phyloP scores from a whole-genome alignment of 805 yeast species.

The Ogataea populi-albae region DNA sequence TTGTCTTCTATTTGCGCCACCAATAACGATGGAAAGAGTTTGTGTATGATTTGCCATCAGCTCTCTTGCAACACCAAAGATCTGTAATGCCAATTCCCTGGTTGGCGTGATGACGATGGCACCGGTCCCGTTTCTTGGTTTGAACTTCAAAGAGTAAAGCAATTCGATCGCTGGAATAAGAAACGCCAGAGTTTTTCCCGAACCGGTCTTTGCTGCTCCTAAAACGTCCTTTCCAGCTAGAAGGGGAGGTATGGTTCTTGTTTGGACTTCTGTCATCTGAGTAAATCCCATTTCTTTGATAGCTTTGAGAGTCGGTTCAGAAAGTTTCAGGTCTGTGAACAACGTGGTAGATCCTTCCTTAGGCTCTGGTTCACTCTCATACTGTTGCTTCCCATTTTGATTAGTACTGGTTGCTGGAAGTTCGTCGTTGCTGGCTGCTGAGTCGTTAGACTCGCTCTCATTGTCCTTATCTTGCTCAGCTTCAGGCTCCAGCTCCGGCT shows the following conservation, averaged over 20 bases:
- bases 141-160: slow-evolving; percentile 84
- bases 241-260: slow-evolving; percentile 93
- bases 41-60: slow-evolving; percentile 87
- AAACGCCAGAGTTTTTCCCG: slow-evolving; percentile 96
- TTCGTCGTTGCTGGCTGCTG: slow-evolving; percentile 23
- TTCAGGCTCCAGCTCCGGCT: slow-evolving; percentile 37
- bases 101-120: slow-evolving; percentile 96
- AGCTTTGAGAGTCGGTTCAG: slow-evolving; percentile 79
- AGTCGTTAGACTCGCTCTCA: slow-evolving; percentile 17
- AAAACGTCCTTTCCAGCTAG: slow-evolving; percentile 95
- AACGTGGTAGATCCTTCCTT: slow-evolving; percentile 23
- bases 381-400: slow-evolving; percentile 25
- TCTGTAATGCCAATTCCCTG: slow-evolving; percentile 95
- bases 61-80: slow-evolving; percentile 96
- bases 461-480: slow-evolving; percentile 23
- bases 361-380: slow-evolving; percentile 34
- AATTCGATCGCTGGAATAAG: slow-evolving; percentile 93
- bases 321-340: slow-evolving; percentile 58
- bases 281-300: slow-evolving; percentile 86
- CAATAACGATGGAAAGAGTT: slow-evolving; percentile 94
- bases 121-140: slow-evolving; percentile 98
- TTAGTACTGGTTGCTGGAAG: slow-evolving; percentile 4
- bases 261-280: slow-evolving; percentile 91
- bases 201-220: slow-evolving; percentile 99
- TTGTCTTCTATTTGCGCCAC: slow-evolving; percentile 96